Evolutionary conservation across 2,329 filamentous ascomycete species (phyloP), one percentile per base, ranked within the genome.

Genomic region (Trichoderma harzianum): DNA sequence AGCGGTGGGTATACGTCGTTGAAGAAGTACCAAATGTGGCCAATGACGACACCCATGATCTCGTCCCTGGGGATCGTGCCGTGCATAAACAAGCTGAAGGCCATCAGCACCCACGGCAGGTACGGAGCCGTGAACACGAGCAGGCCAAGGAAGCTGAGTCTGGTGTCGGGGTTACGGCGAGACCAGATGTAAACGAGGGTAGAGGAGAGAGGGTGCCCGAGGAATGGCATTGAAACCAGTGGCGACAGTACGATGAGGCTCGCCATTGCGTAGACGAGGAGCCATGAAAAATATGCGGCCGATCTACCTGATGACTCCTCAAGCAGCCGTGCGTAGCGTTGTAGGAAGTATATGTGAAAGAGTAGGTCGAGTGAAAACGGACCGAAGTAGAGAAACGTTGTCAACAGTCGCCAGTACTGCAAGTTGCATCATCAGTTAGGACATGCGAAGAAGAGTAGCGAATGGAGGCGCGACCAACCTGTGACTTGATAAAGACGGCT

Each of bases 131-230:
- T 94, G 82, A 99, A 98, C 1, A 96, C 93, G 55, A 98, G 83
- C 62, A 99, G 81, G 0, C 96, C 96, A 5, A 99, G 84, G 80
- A 97, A 94, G 79, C 93, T 97, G 16, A 99, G 86, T 72, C 93
- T 87, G 0, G 94, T 97, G 74, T 98, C 93, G 0, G 96, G 95
- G 80, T 99, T 98, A 71, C 95, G 91, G 68, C 96, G 89, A 74
- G 94, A 96, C 96, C 96, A 99, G 78, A 99, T 98, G 82, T 99
- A 99, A 71, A 98, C 95, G 73, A 99, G 86, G 7, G 93, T 97
- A 64, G 94, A 97, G 5, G 93, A 97, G 16, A 99, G 87, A 2
- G 95, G 93, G 55, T 95, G 93, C n/a, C 96, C 96, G 12, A 99
- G 89, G 81, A 98, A 99, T 1, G 93, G 93, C 85, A 98, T 94